These are phyloP conservation scores for Neofusicoccum parvum DNA, from an alignment of 2,329 filamentous ascomycete species.

Conservation along the genomic window DNA sequence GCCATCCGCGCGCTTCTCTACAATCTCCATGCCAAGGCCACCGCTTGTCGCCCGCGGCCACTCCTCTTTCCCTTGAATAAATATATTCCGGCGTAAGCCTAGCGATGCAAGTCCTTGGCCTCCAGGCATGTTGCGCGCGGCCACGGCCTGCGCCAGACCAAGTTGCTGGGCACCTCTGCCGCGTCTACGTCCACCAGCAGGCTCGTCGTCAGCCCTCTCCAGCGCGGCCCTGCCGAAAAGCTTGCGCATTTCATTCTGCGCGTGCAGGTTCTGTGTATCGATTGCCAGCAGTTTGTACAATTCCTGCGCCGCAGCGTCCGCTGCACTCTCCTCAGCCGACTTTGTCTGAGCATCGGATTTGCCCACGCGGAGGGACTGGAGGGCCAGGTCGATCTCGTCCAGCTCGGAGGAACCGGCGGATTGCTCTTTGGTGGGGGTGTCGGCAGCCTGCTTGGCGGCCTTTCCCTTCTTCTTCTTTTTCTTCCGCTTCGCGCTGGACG, in stretches of 20 bases:
- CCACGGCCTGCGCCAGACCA: slow-evolving; percentile 61
- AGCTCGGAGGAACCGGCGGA: slow-evolving; percentile 36
- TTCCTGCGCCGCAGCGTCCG: slow-evolving; percentile 49
- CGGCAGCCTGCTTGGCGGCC: slow-evolving; percentile 13
- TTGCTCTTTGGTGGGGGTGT: slow-evolving; percentile 48
- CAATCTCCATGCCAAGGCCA: slow-evolving; percentile 79
- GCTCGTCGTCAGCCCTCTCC: slow-evolving; percentile 57
- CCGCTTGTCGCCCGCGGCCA: slow-evolving; percentile 81
- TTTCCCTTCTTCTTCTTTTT: slow-evolving; percentile 65
- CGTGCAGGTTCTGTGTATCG: slow-evolving; percentile 76
- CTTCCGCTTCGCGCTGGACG: slow-evolving; percentile 41
- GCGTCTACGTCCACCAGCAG: slow-evolving; percentile 54
- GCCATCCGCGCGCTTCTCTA: slow-evolving; percentile 58
- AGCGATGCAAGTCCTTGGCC: slow-evolving; percentile 69
- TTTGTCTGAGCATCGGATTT: slow-evolving; percentile 27
- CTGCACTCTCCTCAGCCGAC: slow-evolving; percentile 29
- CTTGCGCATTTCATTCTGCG: slow-evolving; percentile 85
- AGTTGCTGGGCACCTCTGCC: slow-evolving; percentile 59
- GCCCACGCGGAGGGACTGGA: slow-evolving; percentile 48
- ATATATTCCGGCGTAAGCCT: slow-evolving; percentile 75
- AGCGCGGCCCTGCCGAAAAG: slow-evolving; percentile 69
- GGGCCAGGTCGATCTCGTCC: slow-evolving; percentile 68
- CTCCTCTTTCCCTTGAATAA: slow-evolving; percentile 82
- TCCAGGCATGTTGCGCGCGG: slow-evolving; percentile 58
- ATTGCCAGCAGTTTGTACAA: slow-evolving; percentile 59